phyloP scores from a whole-genome alignment of 1,284 basidiomycete genomes.

The Ganoderma sinense region DNA sequence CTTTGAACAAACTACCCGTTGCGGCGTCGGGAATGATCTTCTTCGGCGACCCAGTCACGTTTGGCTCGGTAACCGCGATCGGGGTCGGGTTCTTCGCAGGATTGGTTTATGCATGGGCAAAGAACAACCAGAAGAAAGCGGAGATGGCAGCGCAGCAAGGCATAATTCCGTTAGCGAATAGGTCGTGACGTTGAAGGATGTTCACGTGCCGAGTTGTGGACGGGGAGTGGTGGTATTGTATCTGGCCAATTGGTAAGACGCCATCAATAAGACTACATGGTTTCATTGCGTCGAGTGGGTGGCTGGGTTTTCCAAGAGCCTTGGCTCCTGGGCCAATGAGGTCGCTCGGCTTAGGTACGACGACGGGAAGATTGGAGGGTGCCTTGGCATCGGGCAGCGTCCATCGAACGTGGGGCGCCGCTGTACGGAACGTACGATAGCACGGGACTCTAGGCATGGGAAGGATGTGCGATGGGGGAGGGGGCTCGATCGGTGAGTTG shows the following conservation, averaged over 20 bases:
- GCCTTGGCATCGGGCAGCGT: not conserved
- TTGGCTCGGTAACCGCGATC: constrained; percentile 91
- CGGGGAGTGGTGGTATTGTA: constrained; percentile 8
- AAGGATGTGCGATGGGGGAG: constrained; percentile 1
- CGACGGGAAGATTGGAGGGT: not conserved
- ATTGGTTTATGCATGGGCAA: constrained; percentile 88
- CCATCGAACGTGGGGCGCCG: constrained; percentile 8
- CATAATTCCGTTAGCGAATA: constrained; percentile 66
- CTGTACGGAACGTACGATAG: constrained; percentile 14
- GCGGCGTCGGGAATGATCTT: constrained; percentile 97
- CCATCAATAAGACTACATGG: constrained; percentile 10
- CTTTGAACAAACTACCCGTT: constrained; percentile 97
- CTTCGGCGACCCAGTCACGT: constrained; percentile 90
- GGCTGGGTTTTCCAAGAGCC: constrained; percentile 8
- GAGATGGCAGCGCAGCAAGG: constrained; percentile 56
- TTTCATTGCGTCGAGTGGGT: constrained; percentile 17
- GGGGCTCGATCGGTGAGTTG: not conserved
- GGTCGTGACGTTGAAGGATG: constrained; percentile 45
- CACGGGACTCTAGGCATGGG: not conserved
- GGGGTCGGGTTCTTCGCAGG: constrained; percentile 93
- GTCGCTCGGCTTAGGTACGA: not conserved
- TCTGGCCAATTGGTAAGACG: constrained; percentile 5
- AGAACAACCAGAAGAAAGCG: constrained; percentile 85
- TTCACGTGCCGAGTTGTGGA: constrained; percentile 4
- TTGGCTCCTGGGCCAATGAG: constrained; percentile 13